Evolutionary conservation across 345 rosid genomes (phyloP), one percentile per base, ranked within the genome.

Genomic region (Populus simonii): DNA sequence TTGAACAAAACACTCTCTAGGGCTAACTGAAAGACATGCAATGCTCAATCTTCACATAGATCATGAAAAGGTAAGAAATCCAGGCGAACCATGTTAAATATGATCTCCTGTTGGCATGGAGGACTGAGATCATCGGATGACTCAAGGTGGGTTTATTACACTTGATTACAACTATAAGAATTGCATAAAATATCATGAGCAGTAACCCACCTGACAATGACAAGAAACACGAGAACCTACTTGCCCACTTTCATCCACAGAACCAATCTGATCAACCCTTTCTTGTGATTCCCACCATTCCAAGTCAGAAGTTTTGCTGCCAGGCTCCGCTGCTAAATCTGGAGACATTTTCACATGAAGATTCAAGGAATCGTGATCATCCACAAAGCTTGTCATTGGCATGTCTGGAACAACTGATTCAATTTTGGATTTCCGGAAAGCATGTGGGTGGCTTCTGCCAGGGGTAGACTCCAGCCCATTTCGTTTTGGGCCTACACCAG

Each of bases 221-320:
- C 99, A 96, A 74, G 99, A 89, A 77, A 91, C 73, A 76, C 91
- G 90, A 29, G 98, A 97, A 80, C 98, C 98, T 36, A 92, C 96
- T 88, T 94, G 93, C 84, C 97, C 97, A 73, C 80, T 77, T 70
- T 89, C 94, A 84, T 91, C 90, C 59, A 79, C 74, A 55, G 76
- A 86, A 76, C 88, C 87, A 79, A 81, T 85, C 82, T 89, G 97
- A 80, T 89, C 89, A 79, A 86, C 89, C 79, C 90, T 86, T 80
- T 96, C 99, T 76, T 88, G 93, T 79, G 87, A 85, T 87, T 91
- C 98, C 98, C 98, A 94, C 97, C 98, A 96, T 70, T 92, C 98
- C 72, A 75, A 74, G 85, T 89, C 36, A 33, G 36, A 84, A 74
- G 80, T 45, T 81, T 78, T 86, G 31, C 71, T 78, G 59, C 77